A percentile compares a stretch with the other conserved stretches of the same genome.
Evolutionary conservation across 176 grass and related monocot genomes (phyloP).

Genomic region (Zoysia pacifica): DNA sequence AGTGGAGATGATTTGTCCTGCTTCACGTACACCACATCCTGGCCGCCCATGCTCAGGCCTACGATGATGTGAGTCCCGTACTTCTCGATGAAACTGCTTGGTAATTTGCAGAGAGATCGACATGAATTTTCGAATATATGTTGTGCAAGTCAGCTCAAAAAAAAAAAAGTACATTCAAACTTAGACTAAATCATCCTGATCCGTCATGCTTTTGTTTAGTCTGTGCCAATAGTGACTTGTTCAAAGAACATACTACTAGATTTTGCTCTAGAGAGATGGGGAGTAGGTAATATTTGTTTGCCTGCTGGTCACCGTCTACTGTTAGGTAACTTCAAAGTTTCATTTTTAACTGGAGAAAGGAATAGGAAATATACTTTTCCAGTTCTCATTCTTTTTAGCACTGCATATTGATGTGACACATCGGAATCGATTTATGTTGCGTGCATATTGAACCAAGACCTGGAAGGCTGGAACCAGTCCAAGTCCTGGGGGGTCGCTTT

Average conservation of each 20-base stretch:
- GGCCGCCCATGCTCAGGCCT: constrained; percentile 82
- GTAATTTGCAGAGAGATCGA: background rate
- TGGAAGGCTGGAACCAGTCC: constrained; percentile 35
- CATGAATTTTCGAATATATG: background rate
- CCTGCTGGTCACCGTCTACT: background rate
- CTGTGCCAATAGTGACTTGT: background rate
- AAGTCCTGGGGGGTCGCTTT: constrained; percentile 15
- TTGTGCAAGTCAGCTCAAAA: background rate
- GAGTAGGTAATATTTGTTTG: background rate
- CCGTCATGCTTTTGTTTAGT: background rate
- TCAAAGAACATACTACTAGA: background rate
- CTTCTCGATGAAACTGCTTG: constrained; percentile 72
- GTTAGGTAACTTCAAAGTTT: background rate
- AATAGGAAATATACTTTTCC: background rate
- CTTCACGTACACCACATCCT: constrained; percentile 88
- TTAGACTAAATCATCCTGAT: background rate
- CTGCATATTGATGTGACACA: background rate
- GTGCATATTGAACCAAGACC: background rate
- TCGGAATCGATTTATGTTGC: background rate
- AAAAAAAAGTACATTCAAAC: background rate
- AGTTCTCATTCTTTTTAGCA: background rate
- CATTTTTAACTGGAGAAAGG: too few species aligned
- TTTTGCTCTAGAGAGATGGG: background rate
- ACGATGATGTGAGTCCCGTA: constrained; percentile 85
- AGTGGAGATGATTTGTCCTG: constrained; percentile 70